These are phyloP conservation scores for Vitis cinerea DNA, from an alignment of 164 flowering plant genomes.

Conservation along the genomic window DNA sequence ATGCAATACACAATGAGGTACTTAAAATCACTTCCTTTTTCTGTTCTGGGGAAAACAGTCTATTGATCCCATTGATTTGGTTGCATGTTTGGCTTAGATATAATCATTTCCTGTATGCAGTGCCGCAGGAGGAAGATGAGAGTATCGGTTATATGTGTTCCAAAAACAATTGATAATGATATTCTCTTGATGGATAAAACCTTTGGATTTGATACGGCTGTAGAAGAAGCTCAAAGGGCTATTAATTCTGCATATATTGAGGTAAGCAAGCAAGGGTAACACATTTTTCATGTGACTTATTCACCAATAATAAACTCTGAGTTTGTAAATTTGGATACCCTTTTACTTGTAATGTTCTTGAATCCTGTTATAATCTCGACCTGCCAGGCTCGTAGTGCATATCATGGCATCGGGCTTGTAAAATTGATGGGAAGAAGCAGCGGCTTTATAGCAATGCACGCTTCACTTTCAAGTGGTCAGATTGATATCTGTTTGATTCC, in stretches of 20 bases:
- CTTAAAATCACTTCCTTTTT: slow-evolving; percentile 9
- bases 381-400: slow-evolving; percentile 92
- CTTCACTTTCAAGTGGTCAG: slow-evolving; percentile 91
- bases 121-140: slow-evolving; percentile 63
- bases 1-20: slow-evolving; percentile 88
- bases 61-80: background rate
- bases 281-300: too few species aligned
- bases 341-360: too few species aligned
- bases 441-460: slow-evolving; percentile 96
- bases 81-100: too few species aligned
- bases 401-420: slow-evolving; percentile 89
- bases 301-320: too few species aligned
- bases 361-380: background rate
- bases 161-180: slow-evolving; percentile 95
- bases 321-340: too few species aligned
- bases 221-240: slow-evolving; percentile 92
- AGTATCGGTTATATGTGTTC: slow-evolving; percentile 90
- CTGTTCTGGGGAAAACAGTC: background rate
- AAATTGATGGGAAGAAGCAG: slow-evolving; percentile 96
- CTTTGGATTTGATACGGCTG: slow-evolving; percentile 95
- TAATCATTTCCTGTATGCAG: slow-evolving; percentile 25
- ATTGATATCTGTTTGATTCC: slow-evolving; percentile 91
- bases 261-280: slow-evolving; percentile 29
- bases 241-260: slow-evolving; percentile 94
- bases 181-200: slow-evolving; percentile 90